Conservation (phyloP, 768 basidiomycete genomes). For the Pleurotus cornucopiae region DNA sequence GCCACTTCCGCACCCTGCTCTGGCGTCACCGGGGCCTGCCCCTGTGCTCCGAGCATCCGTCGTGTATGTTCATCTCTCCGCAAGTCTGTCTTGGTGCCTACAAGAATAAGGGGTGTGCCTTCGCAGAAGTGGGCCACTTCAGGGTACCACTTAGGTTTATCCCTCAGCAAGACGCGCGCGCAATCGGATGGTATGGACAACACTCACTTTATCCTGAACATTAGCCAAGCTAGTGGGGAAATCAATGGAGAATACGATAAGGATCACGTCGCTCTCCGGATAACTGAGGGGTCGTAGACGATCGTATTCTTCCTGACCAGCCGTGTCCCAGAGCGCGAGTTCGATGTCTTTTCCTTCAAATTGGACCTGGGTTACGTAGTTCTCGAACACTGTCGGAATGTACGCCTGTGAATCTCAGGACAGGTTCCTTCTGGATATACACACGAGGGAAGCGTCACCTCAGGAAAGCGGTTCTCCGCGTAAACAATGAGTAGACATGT, state of each 20-base stretch:
- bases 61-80: slow-evolving; percentile 82
- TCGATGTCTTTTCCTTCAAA: slow-evolving; percentile 89
- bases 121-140: slow-evolving; percentile 93
- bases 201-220: slow-evolving; percentile 79
- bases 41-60: slow-evolving; percentile 87
- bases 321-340: slow-evolving; percentile 98
- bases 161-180: not conserved
- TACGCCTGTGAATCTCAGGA: slow-evolving; percentile 58
- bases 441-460: slow-evolving; percentile 44
- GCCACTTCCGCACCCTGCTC: slow-evolving; percentile 86
- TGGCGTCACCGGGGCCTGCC: slow-evolving; percentile 71
- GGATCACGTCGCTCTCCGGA: slow-evolving; percentile 86
- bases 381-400: slow-evolving; percentile 92
- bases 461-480: slow-evolving; percentile 93
- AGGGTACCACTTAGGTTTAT: slow-evolving; percentile 70
- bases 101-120: slow-evolving; percentile 83
- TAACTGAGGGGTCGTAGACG: slow-evolving; percentile 82
- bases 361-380: slow-evolving; percentile 83
- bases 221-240: slow-evolving; percentile 90
- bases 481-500: slow-evolving; percentile 96
- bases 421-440: slow-evolving; percentile 13
- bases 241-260: slow-evolving; percentile 92
- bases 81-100: slow-evolving; percentile 92
- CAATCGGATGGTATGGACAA: not conserved
- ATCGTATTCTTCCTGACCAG: slow-evolving; percentile 97